Evolutionary conservation across 257 asterid species (phyloP), one percentile per base, ranked within the genome.

Genomic region (Nemophila menziesii): DNA sequence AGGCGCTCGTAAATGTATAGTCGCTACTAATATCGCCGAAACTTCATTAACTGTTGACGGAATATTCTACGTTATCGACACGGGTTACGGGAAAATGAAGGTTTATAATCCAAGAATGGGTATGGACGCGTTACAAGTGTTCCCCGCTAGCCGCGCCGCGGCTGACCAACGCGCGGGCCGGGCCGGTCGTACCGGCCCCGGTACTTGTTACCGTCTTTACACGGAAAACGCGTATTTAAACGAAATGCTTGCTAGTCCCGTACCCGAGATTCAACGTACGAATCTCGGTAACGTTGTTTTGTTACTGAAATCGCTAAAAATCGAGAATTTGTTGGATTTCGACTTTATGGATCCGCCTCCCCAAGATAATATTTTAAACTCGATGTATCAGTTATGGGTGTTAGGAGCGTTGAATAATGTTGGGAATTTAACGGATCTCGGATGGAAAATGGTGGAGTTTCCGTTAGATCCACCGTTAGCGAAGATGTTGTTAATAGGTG

Each of bases 331-430:
- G 59, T 49, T 84, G 58, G 94, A 89, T 66, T 89, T 84, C 10
- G 94, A 89, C 60, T 89, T 84, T 52, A 84, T 89, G 98, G 98
- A 89, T 21, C 98, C 98, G 4, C 98, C 96, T 14, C 98, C 98
- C 41, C 96, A 89, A 39, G 98, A 89, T 39, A 89, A 84, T 63
- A 80, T 80, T 52, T 83, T 80, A 14, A 84, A 80, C 65, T 89
- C 98, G 52, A 84, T 89, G 94, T 84, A 89, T 64, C 96, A 89
- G 58, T 57, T 84, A 60, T 89, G 98, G 98, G 96, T 89, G 12
- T 71, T 89, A 63, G 94, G 96, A 27, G 98, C 98, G 23, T 63
- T 89, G 37, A 77, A 68, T 63, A 89, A 89, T 47, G 94, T 89
- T 5, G 98, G 98, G 19, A 76, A 58, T 60, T 63, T 89, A 43